Conservation (phyloP, 2,329 filamentous ascomycete genomes). For the Ascochyta lentis region DNA sequence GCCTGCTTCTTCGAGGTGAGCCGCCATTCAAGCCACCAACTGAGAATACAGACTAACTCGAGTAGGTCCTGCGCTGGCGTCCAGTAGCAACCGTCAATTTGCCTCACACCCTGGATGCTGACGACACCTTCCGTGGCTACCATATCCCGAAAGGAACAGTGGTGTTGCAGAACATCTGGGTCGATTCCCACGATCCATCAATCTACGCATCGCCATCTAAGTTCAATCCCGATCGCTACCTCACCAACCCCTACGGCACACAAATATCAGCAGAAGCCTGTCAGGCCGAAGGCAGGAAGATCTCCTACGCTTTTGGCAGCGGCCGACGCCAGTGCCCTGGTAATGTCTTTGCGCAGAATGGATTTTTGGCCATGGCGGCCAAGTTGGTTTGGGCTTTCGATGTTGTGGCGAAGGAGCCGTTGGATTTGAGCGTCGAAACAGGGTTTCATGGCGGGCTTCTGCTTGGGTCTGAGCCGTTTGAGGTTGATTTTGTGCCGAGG, state of each 20-base stretch:
- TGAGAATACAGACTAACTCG: conserved; percentile 2
- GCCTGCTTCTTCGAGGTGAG: conserved; percentile 18
- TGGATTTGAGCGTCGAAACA: conserved; percentile 8
- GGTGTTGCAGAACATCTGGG: conserved; percentile 6
- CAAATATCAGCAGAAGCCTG: not conserved
- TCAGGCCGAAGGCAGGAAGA: conserved; percentile 2
- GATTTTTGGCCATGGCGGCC: conserved; percentile 3
- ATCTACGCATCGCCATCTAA: not conserved
- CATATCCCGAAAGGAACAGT: conserved; percentile 52
- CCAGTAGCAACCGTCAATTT: conserved; percentile 49
- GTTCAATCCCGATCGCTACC: conserved; percentile 4
- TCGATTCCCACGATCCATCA: conserved; percentile 1
- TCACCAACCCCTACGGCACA: conserved; percentile 3
- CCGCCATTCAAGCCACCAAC: no score
- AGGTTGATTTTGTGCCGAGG: conserved; percentile 5
- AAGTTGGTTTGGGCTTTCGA: conserved; percentile 9
- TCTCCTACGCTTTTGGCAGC: conserved; percentile 1
- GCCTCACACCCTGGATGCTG: conserved; percentile 54
- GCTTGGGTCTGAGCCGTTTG: conserved; percentile 2
- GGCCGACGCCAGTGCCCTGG: conserved; percentile 7
- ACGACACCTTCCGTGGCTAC: conserved; percentile 58
- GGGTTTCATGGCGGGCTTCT: conserved; percentile 6
- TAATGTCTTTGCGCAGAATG: conserved; percentile 6
- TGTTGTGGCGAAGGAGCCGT: not conserved
- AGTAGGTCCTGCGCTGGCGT: conserved; percentile 44